Evolutionary conservation across 495 filamentous ascomycete species (phyloP).

Genomic region (Gamarada debralockiae): DNA sequence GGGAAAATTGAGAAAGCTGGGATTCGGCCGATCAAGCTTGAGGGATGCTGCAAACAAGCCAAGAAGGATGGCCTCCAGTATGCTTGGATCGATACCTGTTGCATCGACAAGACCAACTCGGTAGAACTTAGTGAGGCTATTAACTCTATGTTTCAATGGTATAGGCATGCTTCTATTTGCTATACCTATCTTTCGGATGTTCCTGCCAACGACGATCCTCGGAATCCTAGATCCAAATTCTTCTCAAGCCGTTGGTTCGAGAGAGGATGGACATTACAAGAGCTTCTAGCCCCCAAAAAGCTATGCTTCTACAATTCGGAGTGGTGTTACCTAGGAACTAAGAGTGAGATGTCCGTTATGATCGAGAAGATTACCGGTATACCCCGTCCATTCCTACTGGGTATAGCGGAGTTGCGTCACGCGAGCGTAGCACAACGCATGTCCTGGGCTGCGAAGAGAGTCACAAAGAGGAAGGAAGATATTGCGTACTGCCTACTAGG

Average conservation of each 20-base stretch:
- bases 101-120: conserved; percentile 24
- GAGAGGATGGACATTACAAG: conserved; percentile 3
- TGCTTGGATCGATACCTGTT: conserved; percentile 40
- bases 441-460: conserved; percentile 13
- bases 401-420: not conserved
- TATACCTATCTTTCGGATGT: conserved; percentile 12
- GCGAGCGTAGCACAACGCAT: conserved; percentile 16
- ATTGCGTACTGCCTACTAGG: conserved; percentile 1
- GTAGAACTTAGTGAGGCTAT: conserved; percentile 34
- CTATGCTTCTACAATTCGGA: conserved; percentile 9
- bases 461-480: not conserved
- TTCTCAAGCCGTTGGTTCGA: conserved; percentile 2
- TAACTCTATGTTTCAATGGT: too few species aligned
- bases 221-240: not conserved
- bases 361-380: conserved; percentile 3
- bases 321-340: conserved; percentile 4
- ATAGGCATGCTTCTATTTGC: conserved; percentile 40
- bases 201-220: not conserved
- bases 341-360: not conserved
- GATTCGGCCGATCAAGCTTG: conserved; percentile 20
- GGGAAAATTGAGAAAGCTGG: conserved; percentile 11
- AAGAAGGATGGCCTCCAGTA: conserved; percentile 17
- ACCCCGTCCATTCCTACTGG: conserved; percentile 4
- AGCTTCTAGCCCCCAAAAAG: conserved; percentile 5
- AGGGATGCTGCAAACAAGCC: conserved; percentile 20